Evolutionary conservation across 179 eudicot species (phyloP), one percentile per base, ranked within the genome.

Genomic region (Sideroxylon spinosum): DNA sequence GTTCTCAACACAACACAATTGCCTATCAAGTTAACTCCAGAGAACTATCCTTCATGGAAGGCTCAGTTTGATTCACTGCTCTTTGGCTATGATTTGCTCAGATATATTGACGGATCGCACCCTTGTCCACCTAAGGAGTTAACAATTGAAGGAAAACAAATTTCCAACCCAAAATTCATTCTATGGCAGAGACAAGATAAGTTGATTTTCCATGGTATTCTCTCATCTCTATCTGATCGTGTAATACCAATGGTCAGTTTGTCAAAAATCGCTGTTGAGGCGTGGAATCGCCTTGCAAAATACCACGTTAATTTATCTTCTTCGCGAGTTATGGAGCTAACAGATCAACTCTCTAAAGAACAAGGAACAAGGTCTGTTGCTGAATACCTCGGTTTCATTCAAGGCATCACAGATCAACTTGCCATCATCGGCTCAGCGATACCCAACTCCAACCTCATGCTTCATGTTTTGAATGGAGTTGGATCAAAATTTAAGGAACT

Each of bases 221-320:
- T 75, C 2, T 44, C 65, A 0, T 53, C 29, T 3, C 17, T 75
- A 7, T 61, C 37, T 2, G 12, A 16, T 2, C 6, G 7, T 1
- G 29, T 44, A 17, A 25, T 50, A 8, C n/a, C 53, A 6, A 12
- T 71, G 28, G 32, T 59, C 0, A 72, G 23, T 17, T 48, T 23
- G 0, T 13, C 63, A 10, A 37, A 16, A 8, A 60, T 37, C 2
- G 9, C 53, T 9, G 25, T 12, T 22, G 20, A 46, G 20, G 76
- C 63, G 0, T 78, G 81, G 76, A 23, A 78, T 20, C 13, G 28
- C 17, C 76, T 71, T 12, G 28, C 61, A 14, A 29, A 72, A 70
- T 37, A 28, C 9, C 73, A 72, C 64, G 81, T 44, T 19, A 64
- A 79, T 8, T 4, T 56, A 1, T 72, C 67, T 0, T 48, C 55